Evolutionary conservation across 2,329 filamentous ascomycete species (phyloP), one percentile per base, ranked within the genome.

Genomic region (Aureobasidium melanogenum): DNA sequence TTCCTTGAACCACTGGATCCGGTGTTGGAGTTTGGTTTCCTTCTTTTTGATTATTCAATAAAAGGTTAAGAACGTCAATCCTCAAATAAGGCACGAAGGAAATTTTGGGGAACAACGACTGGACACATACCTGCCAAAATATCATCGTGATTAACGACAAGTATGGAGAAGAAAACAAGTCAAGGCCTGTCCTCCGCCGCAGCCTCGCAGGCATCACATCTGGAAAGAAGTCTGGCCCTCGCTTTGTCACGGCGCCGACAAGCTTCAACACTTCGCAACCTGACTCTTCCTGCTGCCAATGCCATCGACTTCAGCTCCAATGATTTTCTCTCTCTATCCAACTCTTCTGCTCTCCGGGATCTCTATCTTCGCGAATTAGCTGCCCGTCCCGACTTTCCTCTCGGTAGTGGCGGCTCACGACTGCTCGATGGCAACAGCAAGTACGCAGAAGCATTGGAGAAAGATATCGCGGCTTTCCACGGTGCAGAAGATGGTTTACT

Each of bases 391-490:
- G 67, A 72, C 0, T 69, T 76, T n/a, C 74, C 75, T 0, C 76
- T 85, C 24, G 80, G 82, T 28, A 81, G 81, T 52, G 78, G 80
- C 0, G 85, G 86, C 2, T 86, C 84, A 0, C 78, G 87, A 8
- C 75, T 88, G 0, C 75, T 88, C 4, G 84, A 88, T 65, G 87
- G 87, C 2, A 88, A 88, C 67, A 85, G 81, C 1, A 39, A 66
- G 0, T 86, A 85, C 67, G 80, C 84, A 0, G 79, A 87, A 63
- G 69, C 78, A n/a, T 73, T 85, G 1, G 86, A 89, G 65, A 65
- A 67, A 1, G 76, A 78, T 28, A 82, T 89, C 59, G 83, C 86
- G 0, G 65, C 63, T 0, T 88, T 88, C 67, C 84, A 89, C 67
- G 72, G 77, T 19, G 83, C 84, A 0, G 77, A 81, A 3, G 72